These are phyloP conservation scores for Brachypodium distachyon DNA, from an alignment of 202 grass and related monocot genomes.

Conservation along the genomic window DNA sequence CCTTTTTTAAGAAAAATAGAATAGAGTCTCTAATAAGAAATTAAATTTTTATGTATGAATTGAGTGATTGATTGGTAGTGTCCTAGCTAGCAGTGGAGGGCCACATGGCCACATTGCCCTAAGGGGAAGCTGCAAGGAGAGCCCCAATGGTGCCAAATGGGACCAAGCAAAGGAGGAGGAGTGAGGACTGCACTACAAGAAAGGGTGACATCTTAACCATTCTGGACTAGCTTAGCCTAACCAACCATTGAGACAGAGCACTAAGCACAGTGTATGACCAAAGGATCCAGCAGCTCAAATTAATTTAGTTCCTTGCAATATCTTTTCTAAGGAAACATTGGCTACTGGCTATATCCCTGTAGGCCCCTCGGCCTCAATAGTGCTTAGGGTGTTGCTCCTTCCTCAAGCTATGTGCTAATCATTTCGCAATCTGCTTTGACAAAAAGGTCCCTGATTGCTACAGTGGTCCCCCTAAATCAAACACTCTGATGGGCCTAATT, in stretches of 20 bases:
- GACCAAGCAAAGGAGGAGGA: background rate
- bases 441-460: conserved; percentile 16
- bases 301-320: background rate
- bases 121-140: background rate
- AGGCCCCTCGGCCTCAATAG: conserved; percentile 2
- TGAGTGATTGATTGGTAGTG: background rate
- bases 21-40: background rate
- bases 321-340: background rate
- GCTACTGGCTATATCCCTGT: background rate
- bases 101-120: background rate
- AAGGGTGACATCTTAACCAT: conserved; percentile 46
- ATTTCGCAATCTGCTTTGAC: conserved; percentile 22
- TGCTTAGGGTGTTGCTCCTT: conserved; percentile 24
- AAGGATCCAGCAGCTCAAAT: background rate
- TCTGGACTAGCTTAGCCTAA: conserved; percentile 42
- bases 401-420: conserved; percentile 40
- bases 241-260: conserved; percentile 10
- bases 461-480: background rate
- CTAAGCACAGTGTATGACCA: background rate
- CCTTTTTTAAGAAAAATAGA: background rate
- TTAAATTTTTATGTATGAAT: background rate
- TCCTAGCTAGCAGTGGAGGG: background rate
- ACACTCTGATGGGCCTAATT: conserved; percentile 13
- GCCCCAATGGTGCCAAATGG: background rate
- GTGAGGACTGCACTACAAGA: conserved; percentile 31